These are phyloP conservation scores for Juncus inflexus DNA, from an alignment of 176 grass and related monocot species.

Conservation along the genomic window DNA sequence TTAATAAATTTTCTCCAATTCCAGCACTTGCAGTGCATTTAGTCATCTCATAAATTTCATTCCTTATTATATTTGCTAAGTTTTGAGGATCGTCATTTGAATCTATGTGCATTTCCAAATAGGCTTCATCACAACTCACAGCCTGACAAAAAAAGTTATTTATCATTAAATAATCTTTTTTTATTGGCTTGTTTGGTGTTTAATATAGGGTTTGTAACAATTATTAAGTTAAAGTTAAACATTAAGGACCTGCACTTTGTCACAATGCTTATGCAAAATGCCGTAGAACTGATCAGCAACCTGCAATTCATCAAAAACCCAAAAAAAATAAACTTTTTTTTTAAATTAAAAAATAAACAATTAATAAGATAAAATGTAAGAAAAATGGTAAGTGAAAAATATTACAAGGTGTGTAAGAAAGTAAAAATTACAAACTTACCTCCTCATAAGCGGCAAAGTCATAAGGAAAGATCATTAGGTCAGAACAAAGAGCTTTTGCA, in stretches of 20 bases:
- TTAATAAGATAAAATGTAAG: neutral
- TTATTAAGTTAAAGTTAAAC: too few species aligned
- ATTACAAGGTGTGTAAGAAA: neutral
- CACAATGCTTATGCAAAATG: slow-evolving; percentile 85
- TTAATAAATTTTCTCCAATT: slow-evolving; percentile 80
- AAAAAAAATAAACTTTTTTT: slow-evolving; percentile 24
- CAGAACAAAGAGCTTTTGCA: slow-evolving; percentile 71
- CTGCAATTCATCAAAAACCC: slow-evolving; percentile 35
- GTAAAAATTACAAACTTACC: slow-evolving; percentile 40
- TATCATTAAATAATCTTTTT: too few species aligned
- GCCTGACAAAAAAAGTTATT: slow-evolving; percentile 46
- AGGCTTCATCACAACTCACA: slow-evolving; percentile 97
- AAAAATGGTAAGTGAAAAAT: neutral
- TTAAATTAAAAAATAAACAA: slow-evolving; percentile 18
- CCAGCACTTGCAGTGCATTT: slow-evolving; percentile 87
- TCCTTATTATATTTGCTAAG: slow-evolving; percentile 50
- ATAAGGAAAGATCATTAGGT: slow-evolving; percentile 76
- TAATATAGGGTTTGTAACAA: too few species aligned
- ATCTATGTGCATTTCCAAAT: slow-evolving; percentile 72
- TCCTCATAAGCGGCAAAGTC: slow-evolving; percentile 84
- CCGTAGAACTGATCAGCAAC: slow-evolving; percentile 94
- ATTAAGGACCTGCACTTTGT: slow-evolving; percentile 62
- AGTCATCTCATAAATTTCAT: slow-evolving; percentile 69
- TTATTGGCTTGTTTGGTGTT: neutral
- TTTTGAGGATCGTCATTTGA: slow-evolving; percentile 47